These are phyloP conservation scores for Ascoidea rubescens DNA, from an alignment of 805 yeast species.

Conservation along the genomic window DNA sequence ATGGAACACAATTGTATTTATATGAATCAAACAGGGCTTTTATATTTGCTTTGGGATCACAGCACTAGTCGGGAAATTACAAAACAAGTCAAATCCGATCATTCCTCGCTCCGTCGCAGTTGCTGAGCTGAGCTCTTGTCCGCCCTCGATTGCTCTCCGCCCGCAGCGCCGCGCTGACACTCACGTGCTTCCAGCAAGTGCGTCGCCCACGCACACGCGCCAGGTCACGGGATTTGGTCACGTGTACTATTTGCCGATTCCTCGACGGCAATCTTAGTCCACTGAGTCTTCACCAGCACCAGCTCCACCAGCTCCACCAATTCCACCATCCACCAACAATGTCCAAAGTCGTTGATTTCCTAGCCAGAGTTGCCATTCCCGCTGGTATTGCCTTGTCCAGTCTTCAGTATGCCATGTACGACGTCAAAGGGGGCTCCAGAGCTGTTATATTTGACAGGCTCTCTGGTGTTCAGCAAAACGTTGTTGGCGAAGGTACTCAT, in stretches of 20 bases:
- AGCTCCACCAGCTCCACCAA: not conserved
- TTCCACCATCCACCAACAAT: not conserved
- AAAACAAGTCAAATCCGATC: no score
- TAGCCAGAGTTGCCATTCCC: constrained; percentile 46
- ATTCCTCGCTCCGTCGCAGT: no score
- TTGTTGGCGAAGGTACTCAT: constrained; percentile 94
- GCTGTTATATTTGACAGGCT: constrained; percentile 93
- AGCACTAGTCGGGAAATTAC: not conserved
- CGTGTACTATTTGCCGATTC: no score
- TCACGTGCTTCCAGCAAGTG: not conserved
- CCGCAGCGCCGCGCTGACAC: not conserved
- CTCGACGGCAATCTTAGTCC: no score
- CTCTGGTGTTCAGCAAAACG: constrained; percentile 76
- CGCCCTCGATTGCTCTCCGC: no score
- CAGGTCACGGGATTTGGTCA: not conserved
- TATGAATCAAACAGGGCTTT: not conserved
- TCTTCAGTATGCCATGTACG: constrained; percentile 77
- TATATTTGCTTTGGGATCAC: not conserved
- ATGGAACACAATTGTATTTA: not conserved
- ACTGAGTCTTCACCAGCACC: not conserved
- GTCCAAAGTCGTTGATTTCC: constrained; percentile 15
- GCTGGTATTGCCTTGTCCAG: constrained; percentile 55
- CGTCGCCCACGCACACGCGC: not conserved
- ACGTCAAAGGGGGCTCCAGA: constrained; percentile 90
- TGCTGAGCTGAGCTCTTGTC: no score